phyloP scores from a whole-genome alignment of 352 stramenopile species.

The Peronospora farinosa region DNA sequence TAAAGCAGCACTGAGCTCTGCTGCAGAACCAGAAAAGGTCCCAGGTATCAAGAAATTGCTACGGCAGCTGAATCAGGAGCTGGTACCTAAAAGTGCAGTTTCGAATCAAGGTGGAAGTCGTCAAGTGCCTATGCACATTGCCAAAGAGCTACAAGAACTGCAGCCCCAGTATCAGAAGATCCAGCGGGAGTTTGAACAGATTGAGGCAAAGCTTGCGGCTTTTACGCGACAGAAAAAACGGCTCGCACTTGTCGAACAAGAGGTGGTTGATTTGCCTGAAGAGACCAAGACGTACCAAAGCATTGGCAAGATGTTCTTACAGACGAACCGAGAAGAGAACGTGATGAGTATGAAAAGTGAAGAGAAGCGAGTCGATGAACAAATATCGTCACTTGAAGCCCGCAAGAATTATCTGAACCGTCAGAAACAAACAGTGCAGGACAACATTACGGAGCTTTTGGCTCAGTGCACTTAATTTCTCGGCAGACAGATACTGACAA shows the following conservation, averaged over 20 bases:
- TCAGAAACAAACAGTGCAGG: slow-evolving; percentile 71
- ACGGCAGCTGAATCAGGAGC: slow-evolving; percentile 57
- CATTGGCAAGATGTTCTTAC: slow-evolving; percentile 83
- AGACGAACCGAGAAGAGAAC: slow-evolving; percentile 53
- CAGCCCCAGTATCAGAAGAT: slow-evolving; percentile 75
- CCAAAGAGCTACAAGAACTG: slow-evolving; percentile 74
- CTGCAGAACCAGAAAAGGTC: slow-evolving; percentile 44
- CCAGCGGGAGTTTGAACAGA: slow-evolving; percentile 74
- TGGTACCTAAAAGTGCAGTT: slow-evolving; percentile 18
- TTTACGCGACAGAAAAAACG: slow-evolving; percentile 70
- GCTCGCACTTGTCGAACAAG: slow-evolving; percentile 60
- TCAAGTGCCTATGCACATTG: slow-evolving; percentile 52
- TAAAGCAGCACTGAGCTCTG: slow-evolving; percentile 25
- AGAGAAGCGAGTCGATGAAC: slow-evolving; percentile 50
- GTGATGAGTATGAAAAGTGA: slow-evolving; percentile 48
- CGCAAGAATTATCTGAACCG: slow-evolving; percentile 78
- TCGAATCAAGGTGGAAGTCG: slow-evolving; percentile 21
- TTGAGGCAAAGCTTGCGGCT: slow-evolving; percentile 59
- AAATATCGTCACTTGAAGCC: slow-evolving; percentile 65
- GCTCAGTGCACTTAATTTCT: slow-evolving; percentile 52
- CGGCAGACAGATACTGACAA: neutral
- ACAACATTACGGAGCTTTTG: slow-evolving; percentile 81
- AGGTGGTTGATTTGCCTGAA: slow-evolving; percentile 57
- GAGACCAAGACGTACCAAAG: slow-evolving; percentile 62
- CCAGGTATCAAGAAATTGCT: slow-evolving; percentile 74